These are phyloP conservation scores for Aegilops longissima DNA, from an alignment of 176 grass and related monocot species.

Conservation along the genomic window DNA sequence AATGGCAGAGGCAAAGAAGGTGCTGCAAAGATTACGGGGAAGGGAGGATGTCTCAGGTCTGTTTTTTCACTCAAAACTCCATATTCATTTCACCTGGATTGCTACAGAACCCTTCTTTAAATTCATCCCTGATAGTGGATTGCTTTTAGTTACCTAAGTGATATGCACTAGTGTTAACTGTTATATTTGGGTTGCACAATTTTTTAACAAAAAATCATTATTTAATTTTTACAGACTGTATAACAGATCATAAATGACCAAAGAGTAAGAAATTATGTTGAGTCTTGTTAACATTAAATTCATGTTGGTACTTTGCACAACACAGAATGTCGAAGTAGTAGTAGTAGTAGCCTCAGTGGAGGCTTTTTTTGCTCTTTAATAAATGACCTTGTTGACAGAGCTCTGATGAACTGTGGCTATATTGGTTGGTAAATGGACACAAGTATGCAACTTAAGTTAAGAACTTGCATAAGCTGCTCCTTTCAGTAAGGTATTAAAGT, in stretches of 20 bases:
- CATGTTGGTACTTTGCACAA: neutral
- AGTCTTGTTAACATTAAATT: neutral
- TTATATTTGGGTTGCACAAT: neutral
- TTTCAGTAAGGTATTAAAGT: neutral
- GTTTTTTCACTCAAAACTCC: slow-evolving; percentile 26
- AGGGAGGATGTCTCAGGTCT: slow-evolving; percentile 92
- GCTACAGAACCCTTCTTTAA: neutral
- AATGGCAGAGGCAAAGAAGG: slow-evolving; percentile 80
- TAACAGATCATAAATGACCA: neutral
- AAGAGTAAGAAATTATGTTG: neutral
- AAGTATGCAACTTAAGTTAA: neutral
- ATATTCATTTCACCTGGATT: neutral
- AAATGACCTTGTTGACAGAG: neutral
- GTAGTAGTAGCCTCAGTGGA: neutral
- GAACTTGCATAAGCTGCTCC: neutral
- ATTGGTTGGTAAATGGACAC: neutral
- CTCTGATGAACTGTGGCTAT: neutral
- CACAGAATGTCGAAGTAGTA: neutral
- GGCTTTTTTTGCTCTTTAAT: neutral
- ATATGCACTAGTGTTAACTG: neutral
- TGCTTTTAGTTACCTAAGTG: neutral
- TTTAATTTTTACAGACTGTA: neutral
- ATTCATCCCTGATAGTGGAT: neutral
- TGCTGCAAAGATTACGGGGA: slow-evolving; percentile 69
- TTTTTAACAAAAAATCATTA: neutral